Conservation (phyloP, 2,329 filamentous ascomycete genomes). For the Epichloe gansuensis region DNA sequence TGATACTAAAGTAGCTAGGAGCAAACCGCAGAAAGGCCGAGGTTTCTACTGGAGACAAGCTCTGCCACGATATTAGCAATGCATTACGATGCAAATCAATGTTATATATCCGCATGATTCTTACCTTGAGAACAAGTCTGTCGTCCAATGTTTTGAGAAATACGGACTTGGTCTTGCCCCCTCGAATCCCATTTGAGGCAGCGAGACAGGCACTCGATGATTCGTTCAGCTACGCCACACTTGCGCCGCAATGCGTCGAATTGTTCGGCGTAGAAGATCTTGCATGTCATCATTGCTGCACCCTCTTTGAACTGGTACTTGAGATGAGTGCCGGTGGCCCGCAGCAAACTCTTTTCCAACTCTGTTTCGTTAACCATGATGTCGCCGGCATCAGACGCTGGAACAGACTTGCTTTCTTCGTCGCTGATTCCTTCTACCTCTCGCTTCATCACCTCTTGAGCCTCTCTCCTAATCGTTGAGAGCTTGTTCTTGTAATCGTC, state of each 20-base stretch:
- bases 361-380: slow-evolving; percentile 49
- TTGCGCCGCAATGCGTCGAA: slow-evolving; percentile 91
- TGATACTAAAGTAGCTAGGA: slow-evolving; percentile 93
- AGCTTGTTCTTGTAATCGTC: slow-evolving; percentile 79
- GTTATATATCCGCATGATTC: not conserved
- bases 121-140: slow-evolving; percentile 72
- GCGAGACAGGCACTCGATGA: slow-evolving; percentile 86
- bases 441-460: slow-evolving; percentile 29
- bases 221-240: slow-evolving; percentile 84
- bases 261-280: slow-evolving; percentile 96
- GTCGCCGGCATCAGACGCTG: slow-evolving; percentile 24
- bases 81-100: not conserved
- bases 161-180: slow-evolving; percentile 93
- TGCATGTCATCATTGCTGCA: slow-evolving; percentile 90
- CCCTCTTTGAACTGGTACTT: slow-evolving; percentile 94
- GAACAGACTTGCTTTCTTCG: slow-evolving; percentile 18
- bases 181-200: slow-evolving; percentile 98
- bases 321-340: slow-evolving; percentile 79
- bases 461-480: slow-evolving; percentile 47
- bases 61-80: slow-evolving; percentile 27
- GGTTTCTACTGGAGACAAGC: slow-evolving; percentile 83
- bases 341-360: slow-evolving; percentile 74
- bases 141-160: slow-evolving; percentile 96
- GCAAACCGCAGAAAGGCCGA: slow-evolving; percentile 91
- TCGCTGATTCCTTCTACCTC: slow-evolving; percentile 20